These are phyloP conservation scores for Tulasnella sp. DNA, from an alignment of 768 basidiomycete species.

Conservation along the genomic window DNA sequence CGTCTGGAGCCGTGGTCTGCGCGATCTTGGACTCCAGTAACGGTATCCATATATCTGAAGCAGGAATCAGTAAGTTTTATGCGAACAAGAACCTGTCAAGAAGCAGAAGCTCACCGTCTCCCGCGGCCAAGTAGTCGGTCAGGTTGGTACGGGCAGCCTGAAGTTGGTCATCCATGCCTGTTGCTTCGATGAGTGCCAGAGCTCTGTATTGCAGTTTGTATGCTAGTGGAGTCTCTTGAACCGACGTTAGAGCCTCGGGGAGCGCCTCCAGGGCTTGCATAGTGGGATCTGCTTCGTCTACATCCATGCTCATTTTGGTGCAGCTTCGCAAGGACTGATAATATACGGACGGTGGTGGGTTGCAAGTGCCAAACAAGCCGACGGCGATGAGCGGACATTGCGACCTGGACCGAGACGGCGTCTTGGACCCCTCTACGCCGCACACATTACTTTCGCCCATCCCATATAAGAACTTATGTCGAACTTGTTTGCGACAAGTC, in stretches of 20 bases:
- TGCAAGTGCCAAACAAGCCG: background rate
- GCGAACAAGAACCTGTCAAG: background rate
- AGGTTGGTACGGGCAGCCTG: constrained; percentile 13
- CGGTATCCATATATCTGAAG: constrained; percentile 27
- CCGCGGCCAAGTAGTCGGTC: constrained; percentile 21
- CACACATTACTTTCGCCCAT: no score
- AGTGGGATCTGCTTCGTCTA: background rate
- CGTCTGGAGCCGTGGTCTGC: background rate
- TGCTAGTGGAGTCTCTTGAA: constrained; percentile 23
- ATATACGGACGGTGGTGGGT: background rate
- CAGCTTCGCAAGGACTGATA: background rate
- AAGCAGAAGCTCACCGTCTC: constrained; percentile 19
- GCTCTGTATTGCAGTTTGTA: constrained; percentile 24
- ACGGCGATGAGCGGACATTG: background rate
- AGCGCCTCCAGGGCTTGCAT: constrained; percentile 22
- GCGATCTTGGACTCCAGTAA: constrained; percentile 14
- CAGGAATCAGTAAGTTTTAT: background rate
- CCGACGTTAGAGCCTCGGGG: constrained; percentile 3
- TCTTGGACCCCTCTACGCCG: no score
- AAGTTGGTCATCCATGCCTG: constrained; percentile 21
- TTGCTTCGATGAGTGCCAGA: background rate
- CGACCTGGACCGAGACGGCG: background rate
- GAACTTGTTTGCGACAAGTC: no score
- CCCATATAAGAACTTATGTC: no score
- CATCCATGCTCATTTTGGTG: constrained; percentile 13